Base-by-base conservation (phyloP, 148 eudicot genomes). In the Rhododendron kiyosumense region DNA sequence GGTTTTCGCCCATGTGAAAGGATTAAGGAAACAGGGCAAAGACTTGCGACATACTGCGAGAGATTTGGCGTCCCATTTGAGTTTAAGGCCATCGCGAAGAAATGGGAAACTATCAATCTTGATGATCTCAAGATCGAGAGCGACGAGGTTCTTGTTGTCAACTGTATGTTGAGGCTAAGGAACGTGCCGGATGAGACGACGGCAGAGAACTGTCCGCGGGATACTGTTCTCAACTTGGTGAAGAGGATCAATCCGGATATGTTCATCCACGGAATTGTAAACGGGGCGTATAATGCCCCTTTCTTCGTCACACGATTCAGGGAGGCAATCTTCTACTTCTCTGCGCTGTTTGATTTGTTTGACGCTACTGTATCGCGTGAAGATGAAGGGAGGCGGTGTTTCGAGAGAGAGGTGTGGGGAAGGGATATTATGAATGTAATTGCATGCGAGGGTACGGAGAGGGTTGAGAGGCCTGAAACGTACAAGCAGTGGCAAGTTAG, bases 401-500 rank as follows among this genome's bases (percentile, higher is more conserved):
- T 84, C n/a, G 94, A 92, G 91, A 69, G 71, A 52, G 87, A 89
- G 81, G 12, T 90, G 3, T 84, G 36, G 4, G 94, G 93, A 28
- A 86, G 78, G 81, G 93, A 91, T n/a, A 84, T 82, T 14, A 89
- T 93, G 89, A 95, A 92, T 83, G 88, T 90, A 13, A 78, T 93
- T 63, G 96, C 98, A 0, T 93, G 94, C 63, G 96, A 95, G 51
- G 98, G 93, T 4, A 49, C 76, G 0, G 93, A 90, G 86, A 91
- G 95, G 87, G 86, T 92, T 9, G 94, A 91, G 32, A 87, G 94
- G 82, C 95, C 93, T 0, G 96, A 95, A 84, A 93, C 91, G 14
- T 93, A 93, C 87, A 93, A 92, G 88, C 92, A 92, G 84, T 94
- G 98, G 98, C 93, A 90, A 43, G 76, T 90, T 12, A 83, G 96